Base-by-base conservation (phyloP, 148 eudicot genomes). In the Euryodendron excelsum region DNA sequence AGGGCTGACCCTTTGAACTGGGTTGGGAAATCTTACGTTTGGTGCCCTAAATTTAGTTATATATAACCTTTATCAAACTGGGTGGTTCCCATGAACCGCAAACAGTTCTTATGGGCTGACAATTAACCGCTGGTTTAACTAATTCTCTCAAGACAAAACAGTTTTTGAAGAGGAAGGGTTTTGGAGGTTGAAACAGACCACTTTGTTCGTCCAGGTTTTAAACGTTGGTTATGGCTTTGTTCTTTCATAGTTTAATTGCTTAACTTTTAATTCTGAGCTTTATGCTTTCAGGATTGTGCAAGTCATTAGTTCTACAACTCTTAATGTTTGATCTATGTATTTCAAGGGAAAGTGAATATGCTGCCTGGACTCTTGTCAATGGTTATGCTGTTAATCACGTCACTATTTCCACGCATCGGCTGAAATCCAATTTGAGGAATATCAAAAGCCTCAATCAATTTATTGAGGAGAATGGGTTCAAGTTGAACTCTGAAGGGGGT, bases 331-430 rank as follows among this genome's bases (percentile, higher is more conserved):
- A 53, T 74, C 65, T 55, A 45, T 77, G 33, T 28, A 63, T 84
- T 45, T 78, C 4, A 89, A 96, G 99, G 83, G 99, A 96, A 85
- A 96, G 99, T 68, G 99, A 96, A 80, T 96, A 96, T 82, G 99
- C 99, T 63, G 99, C 99, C 18, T 96, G 99, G 99, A 96, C 99
- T 62, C 92, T 96, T 41, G 98, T 96, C 39, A 96, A 96, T 83
- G 99, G 98, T 74, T 93, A 91, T 79, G 92, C 98, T 36, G 75
- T 96, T 73, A 96, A 96, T 82, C 99, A 96, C 80, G 93, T 89
- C 73, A 96, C 99, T 12, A 93, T 96, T 76, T 93, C 99, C 28
- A 79, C 84, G 73, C 99, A 96, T 72, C 87, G 85, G 78, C 89
- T 96, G 67, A 87, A 84, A 79, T 90, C 97, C 74, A 77, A 83